phyloP scores from a whole-genome alignment of 75 land plant species.

The Gnetum montanum region DNA sequence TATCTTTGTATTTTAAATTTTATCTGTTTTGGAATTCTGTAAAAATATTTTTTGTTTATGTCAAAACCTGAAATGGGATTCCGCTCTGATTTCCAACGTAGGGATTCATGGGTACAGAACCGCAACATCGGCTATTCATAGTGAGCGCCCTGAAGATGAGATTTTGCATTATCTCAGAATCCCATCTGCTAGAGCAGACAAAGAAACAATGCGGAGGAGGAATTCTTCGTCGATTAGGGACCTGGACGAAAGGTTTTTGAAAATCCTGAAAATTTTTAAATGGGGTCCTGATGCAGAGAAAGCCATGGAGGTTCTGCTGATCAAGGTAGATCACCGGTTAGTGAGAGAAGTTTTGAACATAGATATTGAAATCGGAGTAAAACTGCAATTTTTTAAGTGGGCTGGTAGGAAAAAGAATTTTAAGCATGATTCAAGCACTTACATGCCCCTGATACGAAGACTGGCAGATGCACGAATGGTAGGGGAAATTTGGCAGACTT shows the following conservation, averaged over 20 bases:
- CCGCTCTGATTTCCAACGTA: background rate
- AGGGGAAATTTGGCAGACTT: conserved; percentile 59
- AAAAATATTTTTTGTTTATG: no score
- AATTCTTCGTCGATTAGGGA: conserved; percentile 11
- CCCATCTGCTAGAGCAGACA: conserved; percentile 8
- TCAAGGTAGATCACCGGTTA: conserved; percentile 48
- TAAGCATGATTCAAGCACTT: conserved; percentile 47
- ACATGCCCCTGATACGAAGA: conserved; percentile 46
- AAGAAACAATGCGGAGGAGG: background rate
- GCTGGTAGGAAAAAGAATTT: conserved; percentile 49
- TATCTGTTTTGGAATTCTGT: no score
- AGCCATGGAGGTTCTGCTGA: conserved; percentile 56
- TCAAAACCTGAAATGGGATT: no score
- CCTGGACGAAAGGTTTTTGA: conserved; percentile 50
- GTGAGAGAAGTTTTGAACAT: conserved; percentile 42
- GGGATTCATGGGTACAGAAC: conserved; percentile 3
- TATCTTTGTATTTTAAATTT: no score
- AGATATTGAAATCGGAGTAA: conserved; percentile 49
- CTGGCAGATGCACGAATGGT: conserved; percentile 35
- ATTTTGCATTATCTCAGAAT: conserved; percentile 39
- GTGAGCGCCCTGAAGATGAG: conserved; percentile 11
- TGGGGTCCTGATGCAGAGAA: conserved; percentile 77
- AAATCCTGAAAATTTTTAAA: conserved; percentile 66
- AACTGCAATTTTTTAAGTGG: conserved; percentile 63
- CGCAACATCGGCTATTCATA: background rate